Percentiles rank a stretch among this genome's conserved stretches.
Conservation (phyloP, 768 basidiomycete genomes). For the Candolleomyces efflorescens region DNA sequence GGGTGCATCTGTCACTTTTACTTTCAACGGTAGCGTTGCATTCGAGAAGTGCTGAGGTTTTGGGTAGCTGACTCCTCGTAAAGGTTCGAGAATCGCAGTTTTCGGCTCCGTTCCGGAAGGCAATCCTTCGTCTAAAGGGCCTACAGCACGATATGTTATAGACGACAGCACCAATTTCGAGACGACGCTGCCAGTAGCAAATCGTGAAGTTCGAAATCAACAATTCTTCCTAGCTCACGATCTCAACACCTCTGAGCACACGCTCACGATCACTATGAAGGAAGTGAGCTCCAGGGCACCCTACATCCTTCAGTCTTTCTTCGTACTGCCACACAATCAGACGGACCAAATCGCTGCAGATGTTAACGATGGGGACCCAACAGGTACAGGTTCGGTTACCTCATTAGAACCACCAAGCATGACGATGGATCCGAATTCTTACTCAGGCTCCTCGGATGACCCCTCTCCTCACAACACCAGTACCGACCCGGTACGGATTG, state of each 20-base stretch:
- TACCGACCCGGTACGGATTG: not conserved
- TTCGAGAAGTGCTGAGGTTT: not conserved
- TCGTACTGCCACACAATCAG: conserved; percentile 26
- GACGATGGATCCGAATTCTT: conserved; percentile 3
- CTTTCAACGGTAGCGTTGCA: conserved; percentile 30
- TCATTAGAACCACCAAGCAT: conserved; percentile 10
- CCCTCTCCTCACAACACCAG: not conserved
- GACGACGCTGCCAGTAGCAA: conserved; percentile 34
- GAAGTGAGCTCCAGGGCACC: conserved; percentile 25
- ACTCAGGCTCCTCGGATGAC: not conserved
- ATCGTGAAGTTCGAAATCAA: conserved; percentile 30
- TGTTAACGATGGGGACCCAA: not conserved
- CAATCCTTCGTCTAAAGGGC: conserved; percentile 29
- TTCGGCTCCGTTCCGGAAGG: conserved; percentile 42
- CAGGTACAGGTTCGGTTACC: not conserved
- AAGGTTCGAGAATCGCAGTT: conserved; percentile 44
- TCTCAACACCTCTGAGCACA: conserved; percentile 25
- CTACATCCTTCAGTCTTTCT: conserved; percentile 37
- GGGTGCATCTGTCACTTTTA: conserved; percentile 29
- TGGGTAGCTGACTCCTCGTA: not conserved
- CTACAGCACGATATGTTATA: conserved; percentile 36
- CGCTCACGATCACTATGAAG: conserved; percentile 33
- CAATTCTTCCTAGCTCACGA: conserved; percentile 34
- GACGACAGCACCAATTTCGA: conserved; percentile 28
- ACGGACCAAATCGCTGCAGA: conserved; percentile 3